Evolutionary conservation across 371 early-diverging fungal genomes (phyloP).

Genomic region (Racocetra persica): DNA sequence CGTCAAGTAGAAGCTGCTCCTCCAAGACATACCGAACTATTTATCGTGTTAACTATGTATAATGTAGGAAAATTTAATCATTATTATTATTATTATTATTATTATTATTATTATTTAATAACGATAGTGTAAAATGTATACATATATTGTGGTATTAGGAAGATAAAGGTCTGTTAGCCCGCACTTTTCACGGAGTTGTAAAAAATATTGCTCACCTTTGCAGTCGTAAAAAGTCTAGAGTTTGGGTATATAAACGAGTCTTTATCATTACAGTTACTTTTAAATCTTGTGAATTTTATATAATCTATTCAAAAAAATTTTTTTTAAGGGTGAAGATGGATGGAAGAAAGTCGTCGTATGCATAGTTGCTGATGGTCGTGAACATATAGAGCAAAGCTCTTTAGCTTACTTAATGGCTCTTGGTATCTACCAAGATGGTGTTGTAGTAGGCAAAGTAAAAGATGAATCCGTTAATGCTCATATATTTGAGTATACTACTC

Average conservation of each 20-base stretch:
- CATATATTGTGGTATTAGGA: slow-evolving; percentile 54
- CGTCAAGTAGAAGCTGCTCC: slow-evolving; percentile 54
- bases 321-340: slow-evolving; percentile 60
- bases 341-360: slow-evolving; percentile 89
- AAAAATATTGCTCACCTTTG: slow-evolving; percentile 83
- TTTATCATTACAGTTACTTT: too few species aligned
- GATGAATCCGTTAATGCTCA: slow-evolving; percentile 73
- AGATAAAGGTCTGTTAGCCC: slow-evolving; percentile 67
- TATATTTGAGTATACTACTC: slow-evolving; percentile 84
- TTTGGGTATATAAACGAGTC: slow-evolving; percentile 54
- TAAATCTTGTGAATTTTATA: too few species aligned
- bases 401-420: slow-evolving; percentile 66
- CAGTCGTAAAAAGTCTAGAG: slow-evolving; percentile 60
- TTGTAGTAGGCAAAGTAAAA: slow-evolving; percentile 68
- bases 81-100: too few species aligned
- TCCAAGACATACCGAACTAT: slow-evolving; percentile 63
- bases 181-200: slow-evolving; percentile 80
- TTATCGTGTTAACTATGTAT: slow-evolving; percentile 78
- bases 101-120: slow-evolving; percentile 33
- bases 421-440: slow-evolving; percentile 77
- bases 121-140: not conserved
- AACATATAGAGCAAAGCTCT: slow-evolving; percentile 66
- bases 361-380: slow-evolving; percentile 85
- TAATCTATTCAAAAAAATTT: too few species aligned
- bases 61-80: slow-evolving; percentile 45